Conservation (phyloP, 208 protist species). For the Leishmania major region DNA sequence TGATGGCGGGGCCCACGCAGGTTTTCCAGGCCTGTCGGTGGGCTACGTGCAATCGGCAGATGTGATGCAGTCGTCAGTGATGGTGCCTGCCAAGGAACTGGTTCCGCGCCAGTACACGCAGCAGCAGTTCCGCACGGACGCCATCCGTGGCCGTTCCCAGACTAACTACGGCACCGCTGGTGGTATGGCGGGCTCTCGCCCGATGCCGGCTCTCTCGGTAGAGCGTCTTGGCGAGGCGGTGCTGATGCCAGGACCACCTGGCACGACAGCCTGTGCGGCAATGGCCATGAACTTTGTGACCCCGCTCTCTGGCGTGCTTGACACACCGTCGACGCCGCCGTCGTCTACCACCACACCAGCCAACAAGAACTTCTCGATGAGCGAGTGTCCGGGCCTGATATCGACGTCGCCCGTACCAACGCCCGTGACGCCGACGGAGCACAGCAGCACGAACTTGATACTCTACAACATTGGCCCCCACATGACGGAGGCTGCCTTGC, state of each 20-base stretch:
- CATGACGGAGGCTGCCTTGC: constrained; percentile 43
- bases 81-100: background rate
- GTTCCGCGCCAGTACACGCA: background rate
- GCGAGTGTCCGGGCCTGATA: background rate
- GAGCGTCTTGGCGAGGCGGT: background rate
- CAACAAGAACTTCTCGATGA: background rate
- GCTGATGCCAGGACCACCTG: background rate
- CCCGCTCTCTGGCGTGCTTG: background rate
- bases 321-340: background rate
- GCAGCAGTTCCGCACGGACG: background rate
- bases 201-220: background rate
- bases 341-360: background rate
- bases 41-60: background rate
- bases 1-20: background rate
- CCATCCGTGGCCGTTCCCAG: background rate
- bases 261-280: background rate
- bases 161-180: background rate
- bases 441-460: constrained; percentile 68
- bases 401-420: background rate
- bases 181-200: background rate
- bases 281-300: background rate
- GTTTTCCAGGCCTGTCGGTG: background rate
- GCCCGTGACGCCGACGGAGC: constrained; percentile 18
- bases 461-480: constrained; percentile 46
- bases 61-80: background rate